phyloP scores from a whole-genome alignment of 2,329 filamentous ascomycete species.

The Rhynchosporium secalis region DNA sequence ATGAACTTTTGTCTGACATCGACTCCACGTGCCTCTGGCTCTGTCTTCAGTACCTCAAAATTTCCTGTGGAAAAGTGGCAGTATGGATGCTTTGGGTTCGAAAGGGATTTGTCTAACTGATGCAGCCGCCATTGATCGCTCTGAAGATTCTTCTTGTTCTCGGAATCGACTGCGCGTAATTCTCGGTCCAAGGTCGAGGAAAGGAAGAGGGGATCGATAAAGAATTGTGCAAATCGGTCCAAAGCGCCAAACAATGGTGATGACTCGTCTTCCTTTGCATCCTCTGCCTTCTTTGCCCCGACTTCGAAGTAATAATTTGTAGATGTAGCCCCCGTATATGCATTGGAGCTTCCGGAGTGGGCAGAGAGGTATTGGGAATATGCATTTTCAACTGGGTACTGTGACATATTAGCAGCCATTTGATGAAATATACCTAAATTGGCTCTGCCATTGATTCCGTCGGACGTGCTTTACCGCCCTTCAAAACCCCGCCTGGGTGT shows the following conservation, averaged over 20 bases:
- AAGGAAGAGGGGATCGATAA: constrained; percentile 69
- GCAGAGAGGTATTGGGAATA: constrained; percentile 91
- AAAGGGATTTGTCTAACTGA: constrained; percentile 69
- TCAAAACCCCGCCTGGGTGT: not conserved
- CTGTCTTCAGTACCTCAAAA: constrained; percentile 67
- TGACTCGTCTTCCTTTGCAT: constrained; percentile 55
- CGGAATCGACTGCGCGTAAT: constrained; percentile 70
- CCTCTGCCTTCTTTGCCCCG: constrained; percentile 75
- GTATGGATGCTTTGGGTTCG: constrained; percentile 69
- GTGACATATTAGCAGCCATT: constrained; percentile 27
- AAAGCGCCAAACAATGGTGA: constrained; percentile 71
- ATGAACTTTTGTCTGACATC: constrained; percentile 73
- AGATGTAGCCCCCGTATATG: constrained; percentile 88
- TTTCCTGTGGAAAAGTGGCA: constrained; percentile 75
- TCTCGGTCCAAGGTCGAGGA: constrained; percentile 71
- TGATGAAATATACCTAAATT: not conserved
- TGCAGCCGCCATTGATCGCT: constrained; percentile 71
- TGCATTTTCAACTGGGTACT: constrained; percentile 91
- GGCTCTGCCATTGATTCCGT: not conserved
- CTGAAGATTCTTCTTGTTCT: constrained; percentile 80
- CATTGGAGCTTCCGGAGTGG: constrained; percentile 90
- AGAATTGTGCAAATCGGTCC: constrained; percentile 75
- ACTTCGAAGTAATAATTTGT: constrained; percentile 99
- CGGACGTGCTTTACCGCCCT: not conserved
- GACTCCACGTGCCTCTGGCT: constrained; percentile 65